Evolutionary conservation across 768 basidiomycete species (phyloP), one percentile per base, ranked within the genome.

Genomic region (Termitomyces sp.): DNA sequence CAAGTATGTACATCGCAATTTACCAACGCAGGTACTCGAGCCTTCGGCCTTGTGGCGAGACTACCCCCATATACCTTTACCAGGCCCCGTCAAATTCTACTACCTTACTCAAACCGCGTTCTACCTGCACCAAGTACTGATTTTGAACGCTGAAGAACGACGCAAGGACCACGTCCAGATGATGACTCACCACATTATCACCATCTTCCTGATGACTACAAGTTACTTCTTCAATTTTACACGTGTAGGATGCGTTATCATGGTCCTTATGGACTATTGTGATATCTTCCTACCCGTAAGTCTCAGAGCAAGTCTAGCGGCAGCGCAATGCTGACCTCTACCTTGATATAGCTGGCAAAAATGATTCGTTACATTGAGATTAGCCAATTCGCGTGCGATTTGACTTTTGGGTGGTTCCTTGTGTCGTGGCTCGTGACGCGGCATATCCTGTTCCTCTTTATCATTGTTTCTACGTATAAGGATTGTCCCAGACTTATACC

Each of bases 171-270:
- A 98, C 74, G 78, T 80, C 67, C 96, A 98, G 75, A 98, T 98
- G 96, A 91, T 98, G 84, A 78, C 88, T 28, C 97, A 99, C 77
- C 97, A 99, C 72, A 71, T 96, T 67, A 90, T 98, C 66, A 96
- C 95, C 13, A 82, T 95, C 62, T 70, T 81, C 53, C 84, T 99
- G 63, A 86, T 98, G 76, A 74, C 80, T 38, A 69, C 79, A 44
- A 94, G 92, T 73, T 98, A 97, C 75, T 81, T 81, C 62, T 85
- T 81, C 71, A 90, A 95, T 74, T 89, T 88, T 71, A 96, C 93
- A 9, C 90, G 95, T 49, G 84, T 96, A 48, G 97, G 97, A 16
- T 92, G 90, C 66, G 78, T 94, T 50, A 87, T 97, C 62, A 89
- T 97, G 84, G 82, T 92, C 55, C 76, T 97, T 39, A 96, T 98